A percentile compares a stretch with the other conserved stretches of the same genome.
Evolutionary conservation across 2,329 filamentous ascomycete species (phyloP).

Genomic region (Pochonia chlamydosporia): DNA sequence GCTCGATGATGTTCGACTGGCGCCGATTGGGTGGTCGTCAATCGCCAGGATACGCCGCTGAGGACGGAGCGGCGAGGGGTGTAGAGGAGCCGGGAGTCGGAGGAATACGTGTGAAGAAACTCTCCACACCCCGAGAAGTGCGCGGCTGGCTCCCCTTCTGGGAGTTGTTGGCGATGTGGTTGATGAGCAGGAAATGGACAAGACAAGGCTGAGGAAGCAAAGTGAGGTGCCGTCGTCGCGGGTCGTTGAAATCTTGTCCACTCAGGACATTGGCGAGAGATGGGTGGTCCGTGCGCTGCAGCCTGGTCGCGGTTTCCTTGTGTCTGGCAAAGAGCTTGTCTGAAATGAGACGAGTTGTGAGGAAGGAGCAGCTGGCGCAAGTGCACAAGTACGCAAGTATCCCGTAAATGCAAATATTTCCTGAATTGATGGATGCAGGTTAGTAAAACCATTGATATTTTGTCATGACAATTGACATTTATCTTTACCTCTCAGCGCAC

Average conservation of each 20-base stretch:
- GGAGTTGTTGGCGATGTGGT: slow-evolving; percentile 7
- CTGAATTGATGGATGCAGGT: too few species aligned
- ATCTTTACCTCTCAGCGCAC: too few species aligned
- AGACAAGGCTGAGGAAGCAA: slow-evolving; percentile 7
- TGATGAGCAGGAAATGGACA: slow-evolving; percentile 2
- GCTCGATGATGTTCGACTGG: background rate
- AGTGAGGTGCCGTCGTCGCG: slow-evolving; percentile 1
- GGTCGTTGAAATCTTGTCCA: slow-evolving; percentile 12
- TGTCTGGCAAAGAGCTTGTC: too few species aligned
- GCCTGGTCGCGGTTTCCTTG: background rate
- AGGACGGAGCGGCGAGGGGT: slow-evolving; percentile 7
- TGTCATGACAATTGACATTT: too few species aligned
- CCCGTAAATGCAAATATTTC: too few species aligned
- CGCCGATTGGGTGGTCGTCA: background rate
- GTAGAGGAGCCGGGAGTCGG: slow-evolving; percentile 9
- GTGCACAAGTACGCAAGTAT: too few species aligned
- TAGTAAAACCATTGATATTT: too few species aligned
- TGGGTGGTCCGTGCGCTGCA: slow-evolving; percentile 12
- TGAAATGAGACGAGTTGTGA: too few species aligned
- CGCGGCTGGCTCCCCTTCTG: slow-evolving; percentile 13
- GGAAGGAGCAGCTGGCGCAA: too few species aligned
- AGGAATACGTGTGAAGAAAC: slow-evolving; percentile 4
- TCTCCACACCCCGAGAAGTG: slow-evolving; percentile 13
- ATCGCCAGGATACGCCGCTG: background rate
- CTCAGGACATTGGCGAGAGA: background rate